Conservation (phyloP, 2,329 filamentous ascomycete genomes). For the Colletotrichum tabaci region DNA sequence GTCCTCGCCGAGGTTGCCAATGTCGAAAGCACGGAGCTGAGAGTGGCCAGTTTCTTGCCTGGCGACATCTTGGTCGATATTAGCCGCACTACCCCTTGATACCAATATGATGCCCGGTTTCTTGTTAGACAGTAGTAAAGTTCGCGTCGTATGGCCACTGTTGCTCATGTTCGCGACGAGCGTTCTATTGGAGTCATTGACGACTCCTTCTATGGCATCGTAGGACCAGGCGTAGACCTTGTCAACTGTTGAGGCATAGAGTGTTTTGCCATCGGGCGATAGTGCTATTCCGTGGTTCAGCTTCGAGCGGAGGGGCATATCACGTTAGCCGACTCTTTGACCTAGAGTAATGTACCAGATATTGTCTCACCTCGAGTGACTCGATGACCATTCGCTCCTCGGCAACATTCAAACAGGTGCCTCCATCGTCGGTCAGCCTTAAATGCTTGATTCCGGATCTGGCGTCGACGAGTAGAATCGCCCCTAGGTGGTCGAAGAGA, state of each 20-base stretch:
- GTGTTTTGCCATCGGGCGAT: conserved; percentile 53
- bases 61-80: conserved; percentile 67
- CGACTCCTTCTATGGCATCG: conserved; percentile 63
- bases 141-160: conserved; percentile 74
- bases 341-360: background rate
- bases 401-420: conserved; percentile 55
- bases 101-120: conserved; percentile 71
- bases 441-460: conserved; percentile 59
- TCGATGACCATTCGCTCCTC: conserved; percentile 44
- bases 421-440: conserved; percentile 57
- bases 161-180: conserved; percentile 70
- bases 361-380: conserved; percentile 12
- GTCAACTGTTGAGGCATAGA: conserved; percentile 66
- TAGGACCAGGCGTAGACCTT: conserved; percentile 75
- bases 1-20: conserved; percentile 47
- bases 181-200: conserved; percentile 56
- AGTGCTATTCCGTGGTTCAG: conserved; percentile 65
- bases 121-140: conserved; percentile 69
- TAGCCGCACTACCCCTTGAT: conserved; percentile 71
- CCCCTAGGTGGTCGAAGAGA: conserved; percentile 60
- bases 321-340: background rate
- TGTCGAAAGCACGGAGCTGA: conserved; percentile 69
- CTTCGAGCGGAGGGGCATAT: conserved; percentile 45
- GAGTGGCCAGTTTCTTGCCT: conserved; percentile 67
- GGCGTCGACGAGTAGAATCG: conserved; percentile 61